Percentiles rank a stretch among this genome's conserved stretches.
Evolutionary conservation across 2,329 filamentous ascomycete genomes (phyloP).

Genomic region (Penicillium sp.): DNA sequence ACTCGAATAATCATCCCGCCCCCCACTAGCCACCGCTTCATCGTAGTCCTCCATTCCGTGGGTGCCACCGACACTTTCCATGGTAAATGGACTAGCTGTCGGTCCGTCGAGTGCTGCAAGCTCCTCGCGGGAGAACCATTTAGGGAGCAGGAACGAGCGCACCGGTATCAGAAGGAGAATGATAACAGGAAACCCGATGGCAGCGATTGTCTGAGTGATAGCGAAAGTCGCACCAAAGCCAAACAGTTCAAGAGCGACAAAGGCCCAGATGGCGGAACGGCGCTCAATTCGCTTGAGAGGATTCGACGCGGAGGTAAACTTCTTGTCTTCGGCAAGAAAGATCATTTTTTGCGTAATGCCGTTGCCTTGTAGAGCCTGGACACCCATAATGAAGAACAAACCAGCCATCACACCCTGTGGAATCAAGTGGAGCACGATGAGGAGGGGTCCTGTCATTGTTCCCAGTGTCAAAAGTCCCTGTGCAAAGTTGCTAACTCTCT

Average conservation of each 20-base stretch:
- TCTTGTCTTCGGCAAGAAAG: slow-evolving; percentile 65
- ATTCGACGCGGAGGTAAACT: slow-evolving; percentile 58
- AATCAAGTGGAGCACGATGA: slow-evolving; percentile 72
- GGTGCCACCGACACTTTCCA: slow-evolving; percentile 70
- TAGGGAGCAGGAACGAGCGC: slow-evolving; percentile 63
- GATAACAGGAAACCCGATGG: slow-evolving; percentile 75
- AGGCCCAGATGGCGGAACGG: slow-evolving; percentile 67
- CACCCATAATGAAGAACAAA: slow-evolving; percentile 81
- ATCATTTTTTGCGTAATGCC: slow-evolving; percentile 74
- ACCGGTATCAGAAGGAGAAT: slow-evolving; percentile 69
- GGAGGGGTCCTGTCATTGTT: slow-evolving; percentile 73
- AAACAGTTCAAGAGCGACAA: slow-evolving; percentile 66
- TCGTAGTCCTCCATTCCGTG: slow-evolving; percentile 49
- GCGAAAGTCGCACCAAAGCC: slow-evolving; percentile 78
- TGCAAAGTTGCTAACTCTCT: slow-evolving; percentile 74
- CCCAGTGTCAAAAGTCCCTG: slow-evolving; percentile 76
- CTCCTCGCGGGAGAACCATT: slow-evolving; percentile 61
- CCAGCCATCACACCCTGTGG: slow-evolving; percentile 78
- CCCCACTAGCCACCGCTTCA: slow-evolving; percentile 9
- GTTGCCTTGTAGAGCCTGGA: slow-evolving; percentile 73
- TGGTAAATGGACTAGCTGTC: slow-evolving; percentile 71
- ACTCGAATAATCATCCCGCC: slow-evolving; percentile 7
- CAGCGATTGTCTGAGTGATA: slow-evolving; percentile 78
- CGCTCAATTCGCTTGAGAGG: slow-evolving; percentile 63
- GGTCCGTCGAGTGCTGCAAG: slow-evolving; percentile 66